phyloP scores from a whole-genome alignment of 306 rosid genomes.

The Castanospermum australe region DNA sequence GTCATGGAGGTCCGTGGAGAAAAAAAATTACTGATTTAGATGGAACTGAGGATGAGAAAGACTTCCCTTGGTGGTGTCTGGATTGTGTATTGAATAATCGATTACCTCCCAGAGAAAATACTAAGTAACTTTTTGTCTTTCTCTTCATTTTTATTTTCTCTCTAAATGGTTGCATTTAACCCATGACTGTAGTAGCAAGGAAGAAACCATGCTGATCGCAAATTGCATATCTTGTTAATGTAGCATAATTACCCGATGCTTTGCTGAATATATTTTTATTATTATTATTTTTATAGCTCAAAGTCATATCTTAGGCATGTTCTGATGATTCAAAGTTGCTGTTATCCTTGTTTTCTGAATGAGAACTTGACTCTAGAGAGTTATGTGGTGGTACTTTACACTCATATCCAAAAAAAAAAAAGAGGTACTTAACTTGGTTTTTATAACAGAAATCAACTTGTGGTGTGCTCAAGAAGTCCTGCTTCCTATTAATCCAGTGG shows the following conservation, averaged over 20 bases:
- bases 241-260: neutral
- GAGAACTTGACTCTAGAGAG: neutral
- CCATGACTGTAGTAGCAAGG: slow-evolving; percentile 3
- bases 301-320: neutral
- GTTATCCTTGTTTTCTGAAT: neutral
- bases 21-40: slow-evolving; percentile 75
- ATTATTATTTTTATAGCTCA: neutral
- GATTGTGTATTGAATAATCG: slow-evolving; percentile 82
- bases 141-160: neutral
- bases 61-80: slow-evolving; percentile 81
- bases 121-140: slow-evolving; percentile 60
- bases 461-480: neutral
- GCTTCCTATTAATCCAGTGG: neutral
- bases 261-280: neutral
- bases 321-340: neutral
- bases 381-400: neutral
- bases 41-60: slow-evolving; percentile 87
- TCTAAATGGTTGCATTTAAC: neutral
- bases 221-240: neutral
- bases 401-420: neutral
- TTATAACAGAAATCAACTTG: neutral
- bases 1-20: slow-evolving; percentile 90
- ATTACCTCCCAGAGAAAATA: slow-evolving; percentile 88
- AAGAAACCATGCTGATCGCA: slow-evolving; percentile 10
- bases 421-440: neutral